phyloP scores from a whole-genome alignment of 176 grass and related monocot genomes.

The Themeda triandra region DNA sequence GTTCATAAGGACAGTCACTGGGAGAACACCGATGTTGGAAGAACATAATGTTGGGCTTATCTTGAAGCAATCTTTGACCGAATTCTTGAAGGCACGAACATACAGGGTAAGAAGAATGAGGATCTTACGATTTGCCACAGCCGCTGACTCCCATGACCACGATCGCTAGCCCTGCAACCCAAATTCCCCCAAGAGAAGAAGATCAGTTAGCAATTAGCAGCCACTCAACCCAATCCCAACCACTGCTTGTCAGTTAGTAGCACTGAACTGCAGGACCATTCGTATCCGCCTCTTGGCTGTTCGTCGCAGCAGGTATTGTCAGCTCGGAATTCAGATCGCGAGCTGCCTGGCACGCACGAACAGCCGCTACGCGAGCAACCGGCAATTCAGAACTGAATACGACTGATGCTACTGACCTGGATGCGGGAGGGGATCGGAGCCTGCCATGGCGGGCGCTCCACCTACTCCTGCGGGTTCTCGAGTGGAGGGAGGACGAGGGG shows the following conservation, averaged over 20 bases:
- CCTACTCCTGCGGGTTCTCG: neutral
- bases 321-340: neutral
- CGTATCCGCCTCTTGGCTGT: neutral
- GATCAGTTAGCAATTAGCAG: neutral
- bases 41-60: too few relatives aligned
- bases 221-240: neutral
- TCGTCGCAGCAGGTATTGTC: neutral
- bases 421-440: neutral
- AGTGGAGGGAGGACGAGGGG: neutral
- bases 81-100: neutral
- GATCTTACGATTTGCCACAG: constrained; percentile 87
- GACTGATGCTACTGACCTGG: constrained; percentile 10
- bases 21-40: too few relatives aligned
- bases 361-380: neutral
- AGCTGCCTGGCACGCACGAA: neutral
- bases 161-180: constrained; percentile 54
- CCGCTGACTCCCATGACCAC: constrained; percentile 93
- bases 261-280: too few relatives aligned
- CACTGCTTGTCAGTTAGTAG: too few relatives aligned
- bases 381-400: neutral
- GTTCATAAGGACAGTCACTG: too few relatives aligned
- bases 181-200: neutral
- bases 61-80: neutral
- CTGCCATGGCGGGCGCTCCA: constrained; percentile 15
- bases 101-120: neutral